Conservation (phyloP, 306 rosid species). For the Begonia fuchsioides region DNA sequence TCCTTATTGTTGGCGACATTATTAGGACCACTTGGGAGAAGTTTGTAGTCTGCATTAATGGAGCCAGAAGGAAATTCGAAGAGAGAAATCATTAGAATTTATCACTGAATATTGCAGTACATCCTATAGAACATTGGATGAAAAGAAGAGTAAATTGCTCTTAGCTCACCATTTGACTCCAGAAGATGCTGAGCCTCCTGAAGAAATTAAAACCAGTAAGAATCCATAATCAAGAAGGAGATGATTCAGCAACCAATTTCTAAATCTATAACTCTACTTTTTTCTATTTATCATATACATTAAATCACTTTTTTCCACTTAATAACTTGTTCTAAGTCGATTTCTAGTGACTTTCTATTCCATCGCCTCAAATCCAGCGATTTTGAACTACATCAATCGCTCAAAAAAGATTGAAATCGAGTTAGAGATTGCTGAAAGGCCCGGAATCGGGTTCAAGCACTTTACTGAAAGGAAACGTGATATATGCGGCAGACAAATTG, state of each 20-base stretch:
- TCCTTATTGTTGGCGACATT: conserved; percentile 12
- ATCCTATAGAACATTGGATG: neutral
- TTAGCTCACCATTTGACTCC: conserved; percentile 46
- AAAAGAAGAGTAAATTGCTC: neutral
- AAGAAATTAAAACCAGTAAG: conserved; percentile 12
- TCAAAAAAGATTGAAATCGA: too few relatives aligned
- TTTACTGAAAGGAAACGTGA: too few relatives aligned
- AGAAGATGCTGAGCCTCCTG: conserved; percentile 49
- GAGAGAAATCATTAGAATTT: neutral
- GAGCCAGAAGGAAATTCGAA: neutral
- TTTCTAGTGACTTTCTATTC: too few relatives aligned
- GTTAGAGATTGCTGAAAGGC: too few relatives aligned
- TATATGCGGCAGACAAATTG: too few relatives aligned
- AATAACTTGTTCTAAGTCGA: neutral
- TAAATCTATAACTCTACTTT: neutral
- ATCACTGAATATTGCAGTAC: neutral
- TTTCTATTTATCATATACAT: neutral
- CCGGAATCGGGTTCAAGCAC: too few relatives aligned
- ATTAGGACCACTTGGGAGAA: conserved; percentile 59
- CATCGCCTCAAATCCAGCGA: too few relatives aligned
- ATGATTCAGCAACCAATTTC: neutral
- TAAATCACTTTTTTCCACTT: neutral
- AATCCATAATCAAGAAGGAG: conserved; percentile 17
- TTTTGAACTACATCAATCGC: too few relatives aligned
- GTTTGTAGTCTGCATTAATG: conserved; percentile 49